A percentile compares a stretch with the other conserved stretches of the same genome.
Evolutionary conservation across 2,329 filamentous ascomycete genomes (phyloP).

Genomic region (Clarireedia homoeocarpa): DNA sequence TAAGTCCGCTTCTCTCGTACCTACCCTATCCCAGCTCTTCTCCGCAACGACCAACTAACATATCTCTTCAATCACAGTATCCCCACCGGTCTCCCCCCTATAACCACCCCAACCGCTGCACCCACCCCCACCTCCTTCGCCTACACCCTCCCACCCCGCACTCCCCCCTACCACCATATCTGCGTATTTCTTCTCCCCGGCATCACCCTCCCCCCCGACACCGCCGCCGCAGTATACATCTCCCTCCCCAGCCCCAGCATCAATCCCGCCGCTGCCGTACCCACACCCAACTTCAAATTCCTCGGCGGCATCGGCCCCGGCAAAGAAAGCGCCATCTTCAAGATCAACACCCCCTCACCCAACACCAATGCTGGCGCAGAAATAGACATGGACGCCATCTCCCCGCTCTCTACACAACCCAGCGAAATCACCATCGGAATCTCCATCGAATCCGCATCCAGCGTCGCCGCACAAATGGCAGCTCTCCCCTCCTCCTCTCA

Average conservation of each 20-base stretch:
- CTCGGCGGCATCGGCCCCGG: constrained; percentile 83
- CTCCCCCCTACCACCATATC: constrained; percentile 64
- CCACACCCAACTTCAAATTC: constrained; percentile 53
- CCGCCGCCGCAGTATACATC: constrained; percentile 85
- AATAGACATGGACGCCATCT: constrained; percentile 25
- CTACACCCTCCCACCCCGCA: constrained; percentile 41
- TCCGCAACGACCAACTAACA: not conserved
- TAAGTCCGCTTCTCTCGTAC: constrained; percentile 7
- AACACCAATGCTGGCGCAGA: constrained; percentile 34
- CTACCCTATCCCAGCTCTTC: not conserved
- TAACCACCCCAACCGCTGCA: constrained; percentile 45
- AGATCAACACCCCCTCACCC: constrained; percentile 40
- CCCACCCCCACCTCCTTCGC: constrained; percentile 49
- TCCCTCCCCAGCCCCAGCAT: constrained; percentile 46
- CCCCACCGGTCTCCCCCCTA: constrained; percentile 50
- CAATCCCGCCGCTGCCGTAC: constrained; percentile 12
- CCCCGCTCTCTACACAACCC: not conserved
- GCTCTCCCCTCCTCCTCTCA: constrained; percentile 40
- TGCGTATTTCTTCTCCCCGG: constrained; percentile 79
- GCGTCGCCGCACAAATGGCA: constrained; percentile 63
- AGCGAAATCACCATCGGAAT: constrained; percentile 67
- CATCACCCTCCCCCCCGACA: constrained; percentile 62
- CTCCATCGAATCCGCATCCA: constrained; percentile 66
- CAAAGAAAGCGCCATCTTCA: constrained; percentile 90
- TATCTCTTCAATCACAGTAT: constrained; percentile 29